Base-by-base conservation (phyloP, 305 asterid genomes). In the Plantago rigida region DNA sequence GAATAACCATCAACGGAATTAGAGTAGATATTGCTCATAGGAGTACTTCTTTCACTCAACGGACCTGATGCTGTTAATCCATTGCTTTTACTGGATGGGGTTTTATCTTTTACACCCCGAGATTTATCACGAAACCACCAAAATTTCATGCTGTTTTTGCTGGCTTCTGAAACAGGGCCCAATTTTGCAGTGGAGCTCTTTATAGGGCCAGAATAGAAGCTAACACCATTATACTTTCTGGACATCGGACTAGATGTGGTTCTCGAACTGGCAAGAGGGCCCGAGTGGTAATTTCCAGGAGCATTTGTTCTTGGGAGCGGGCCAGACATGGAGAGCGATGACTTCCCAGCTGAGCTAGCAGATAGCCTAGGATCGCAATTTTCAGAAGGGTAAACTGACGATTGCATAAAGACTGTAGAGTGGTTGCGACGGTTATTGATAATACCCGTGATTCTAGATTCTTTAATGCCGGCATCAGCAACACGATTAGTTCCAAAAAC, bases 351-450 rank as follows among this genome's bases (percentile, higher is more conserved):
- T 3, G 77, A 67, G 14, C 79, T 85, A 0, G 85, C 71, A 11
- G 87, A 76, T 71, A 77, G 78, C 63, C 91, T 78, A 57, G 81
- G 73, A 53, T 69, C 62, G 46, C 66, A 78, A 67, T 70, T 78
- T 65, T 89, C 95, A 0, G 95, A 75, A 4, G 94, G 97, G 62
- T 84, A 84, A 71, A 89, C 91, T 0, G 92, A 78, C 0, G 97
- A 86, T 26, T 82, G 94, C 75, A 73, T 71, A 69, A 81, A 86
- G 50, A 73, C 82, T 22, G 80, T 81, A 1, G 95, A 80, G 48
- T 84, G 85, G 73, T 78, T 79, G 31, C 76, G 84, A 65, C 84
- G 69, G 45, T 72, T 79, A 49, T 75, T 76, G 55, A 71, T 79
- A 55, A 75, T 68, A 64, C 75, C 85, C 10, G 64, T 46, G 28